A percentile compares a stretch with the other conserved stretches of the same genome.
These are phyloP conservation scores for Groenewaldozyma auringiensis DNA, from an alignment of 1,139 yeast genomes.

Conservation along the genomic window DNA sequence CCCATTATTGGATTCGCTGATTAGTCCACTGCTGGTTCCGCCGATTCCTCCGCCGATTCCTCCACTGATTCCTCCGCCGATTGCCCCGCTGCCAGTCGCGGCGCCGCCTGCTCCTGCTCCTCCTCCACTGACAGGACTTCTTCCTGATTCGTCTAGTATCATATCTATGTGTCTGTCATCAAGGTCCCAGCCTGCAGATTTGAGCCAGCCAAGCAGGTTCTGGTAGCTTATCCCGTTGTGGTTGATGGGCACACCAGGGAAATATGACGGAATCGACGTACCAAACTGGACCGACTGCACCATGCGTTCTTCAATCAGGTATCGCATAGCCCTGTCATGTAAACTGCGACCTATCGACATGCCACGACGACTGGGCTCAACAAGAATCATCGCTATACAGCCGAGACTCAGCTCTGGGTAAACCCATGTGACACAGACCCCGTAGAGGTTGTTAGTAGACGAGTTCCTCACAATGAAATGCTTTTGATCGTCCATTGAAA, in stretches of 20 bases:
- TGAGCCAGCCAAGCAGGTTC: constrained; percentile 21
- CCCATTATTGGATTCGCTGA: not conserved
- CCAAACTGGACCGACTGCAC: constrained; percentile 44
- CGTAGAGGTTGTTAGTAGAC: constrained; percentile 49
- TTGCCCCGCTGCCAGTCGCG: not conserved
- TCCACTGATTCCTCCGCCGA: not conserved
- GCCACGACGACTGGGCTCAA: constrained; percentile 48
- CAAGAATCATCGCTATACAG: constrained; percentile 43
- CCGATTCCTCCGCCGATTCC: not conserved
- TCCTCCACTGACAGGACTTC: not conserved
- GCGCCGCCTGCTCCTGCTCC: not conserved
- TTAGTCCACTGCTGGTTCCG: not conserved
- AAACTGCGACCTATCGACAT: constrained; percentile 54
- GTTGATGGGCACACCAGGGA: constrained; percentile 34
- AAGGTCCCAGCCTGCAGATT: constrained; percentile 27
- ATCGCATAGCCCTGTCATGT: constrained; percentile 49
- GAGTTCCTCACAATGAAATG: constrained; percentile 59
- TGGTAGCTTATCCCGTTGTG: constrained; percentile 5
- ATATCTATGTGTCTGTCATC: constrained; percentile 16
- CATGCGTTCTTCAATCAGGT: constrained; percentile 40
- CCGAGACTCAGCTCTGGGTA: constrained; percentile 36
- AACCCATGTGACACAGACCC: constrained; percentile 54
- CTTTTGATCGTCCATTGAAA: constrained; percentile 21
- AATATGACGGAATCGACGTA: constrained; percentile 45
- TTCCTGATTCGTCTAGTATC: constrained; percentile 6